Base-by-base conservation (phyloP, 495 filamentous ascomycete genomes). In the Achaetomiella virescens region DNA sequence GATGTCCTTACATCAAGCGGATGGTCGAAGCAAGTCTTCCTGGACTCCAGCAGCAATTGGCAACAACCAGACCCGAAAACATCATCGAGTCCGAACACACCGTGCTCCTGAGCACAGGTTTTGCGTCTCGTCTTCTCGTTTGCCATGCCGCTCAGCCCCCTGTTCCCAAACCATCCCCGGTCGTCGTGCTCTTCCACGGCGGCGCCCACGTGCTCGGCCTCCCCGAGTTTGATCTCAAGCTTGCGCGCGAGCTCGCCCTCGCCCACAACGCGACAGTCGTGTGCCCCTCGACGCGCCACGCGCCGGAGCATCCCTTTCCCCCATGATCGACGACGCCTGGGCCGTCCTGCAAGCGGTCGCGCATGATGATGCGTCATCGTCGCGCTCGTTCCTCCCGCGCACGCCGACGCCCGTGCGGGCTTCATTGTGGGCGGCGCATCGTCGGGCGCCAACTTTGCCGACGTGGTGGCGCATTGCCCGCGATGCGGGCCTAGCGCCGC, bases 91-190 rank as follows among this genome's bases (percentile, higher is more conserved):
- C 51, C 2, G 21, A 61, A 71, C 21, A 78, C 75, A 0, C 78
- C 78, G 46, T 81, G 78, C 62, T 80, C 79, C 61, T 75, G 77
- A 43, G 75, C 73, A 2, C 62, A 72, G 55, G 78, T 38, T 71
- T 21, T 43, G 62, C 22, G 27, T 62, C 25, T 18, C 37, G 22
- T 22, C 55, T 18, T 60, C 67, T 8, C 43, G 58, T 44, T 62
- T 73, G 31, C 68, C 67, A 50, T 1, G 24, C 18, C 48, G 61
- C 2, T 37, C 66, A 33, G 51, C 66, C 27, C 20, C 17, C 22
- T 3, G 6, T 1, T 40, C 9, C 31, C 49, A n/a, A n/a, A n/a
- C n/a, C 35, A 22, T 40, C 24, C 17, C 40, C 51, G 15, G 21
- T 53, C 20, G 44, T 53, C 51, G 4, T 53, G n/a, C 51, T 53